A percentile compares a stretch with the other conserved stretches of the same genome.
These are phyloP conservation scores for Cadophora malorum DNA, from an alignment of 2,329 filamentous ascomycete genomes.

Conservation along the genomic window DNA sequence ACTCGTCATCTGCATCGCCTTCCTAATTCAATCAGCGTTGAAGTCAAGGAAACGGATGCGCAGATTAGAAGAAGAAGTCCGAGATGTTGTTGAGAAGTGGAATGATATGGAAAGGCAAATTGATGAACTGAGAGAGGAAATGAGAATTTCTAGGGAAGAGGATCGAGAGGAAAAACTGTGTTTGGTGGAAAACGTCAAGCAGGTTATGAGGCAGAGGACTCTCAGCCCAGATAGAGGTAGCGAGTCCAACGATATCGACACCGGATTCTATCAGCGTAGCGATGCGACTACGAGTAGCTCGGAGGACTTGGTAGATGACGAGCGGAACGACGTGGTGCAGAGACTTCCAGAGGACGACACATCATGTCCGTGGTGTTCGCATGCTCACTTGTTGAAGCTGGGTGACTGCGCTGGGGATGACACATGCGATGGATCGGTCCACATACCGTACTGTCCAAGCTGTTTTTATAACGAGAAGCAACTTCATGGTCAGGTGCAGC, in stretches of 20 bases:
- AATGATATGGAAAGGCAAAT: background rate
- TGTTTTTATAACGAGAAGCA: background rate
- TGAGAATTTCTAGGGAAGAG: slow-evolving; percentile 10
- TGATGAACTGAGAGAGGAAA: slow-evolving; percentile 5
- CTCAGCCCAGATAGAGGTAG: background rate
- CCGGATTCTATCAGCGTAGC: background rate
- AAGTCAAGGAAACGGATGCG: background rate
- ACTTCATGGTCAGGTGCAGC: background rate
- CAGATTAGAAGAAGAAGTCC: background rate
- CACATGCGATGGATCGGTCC: slow-evolving; percentile 11
- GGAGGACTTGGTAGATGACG: background rate
- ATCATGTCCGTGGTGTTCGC: slow-evolving; percentile 13
- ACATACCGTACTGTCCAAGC: slow-evolving; percentile 14
- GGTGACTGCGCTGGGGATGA: background rate
- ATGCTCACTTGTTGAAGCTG: background rate
- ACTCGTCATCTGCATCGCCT: background rate
- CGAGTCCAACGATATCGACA: background rate
- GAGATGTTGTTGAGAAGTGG: too few relatives aligned
- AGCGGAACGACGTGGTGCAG: too few relatives aligned
- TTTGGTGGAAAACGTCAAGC: slow-evolving; percentile 12
- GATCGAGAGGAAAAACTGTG: slow-evolving; percentile 21
- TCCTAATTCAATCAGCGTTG: background rate
- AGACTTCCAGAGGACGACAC: background rate
- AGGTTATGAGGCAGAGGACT: background rate
- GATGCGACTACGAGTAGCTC: too few relatives aligned